A percentile compares a stretch with the other conserved stretches of the same genome.
Conservation (phyloP, 1,284 basidiomycete species). For the Melampsora larici-populina region DNA sequence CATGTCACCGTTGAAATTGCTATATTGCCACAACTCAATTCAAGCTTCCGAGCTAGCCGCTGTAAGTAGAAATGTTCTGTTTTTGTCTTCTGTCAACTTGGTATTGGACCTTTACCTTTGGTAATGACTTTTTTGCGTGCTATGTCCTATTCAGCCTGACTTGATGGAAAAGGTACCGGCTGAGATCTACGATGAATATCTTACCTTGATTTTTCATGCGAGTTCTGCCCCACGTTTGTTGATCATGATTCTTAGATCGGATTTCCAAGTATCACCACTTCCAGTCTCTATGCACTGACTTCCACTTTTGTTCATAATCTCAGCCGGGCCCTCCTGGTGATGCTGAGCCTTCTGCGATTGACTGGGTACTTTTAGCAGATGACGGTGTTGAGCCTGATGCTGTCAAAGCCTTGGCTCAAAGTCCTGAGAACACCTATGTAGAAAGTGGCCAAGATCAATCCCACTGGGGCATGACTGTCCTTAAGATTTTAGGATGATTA, state of each 20-base stretch:
- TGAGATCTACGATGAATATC: constrained; percentile 53
- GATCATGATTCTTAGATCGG: not conserved
- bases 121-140: not conserved
- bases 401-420: constrained; percentile 50
- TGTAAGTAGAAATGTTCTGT: constrained; percentile 9
- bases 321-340: constrained; percentile 57
- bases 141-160: constrained; percentile 50
- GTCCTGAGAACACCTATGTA: constrained; percentile 47
- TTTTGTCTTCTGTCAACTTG: not conserved
- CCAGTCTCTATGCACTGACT: not conserved
- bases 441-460: constrained; percentile 46
- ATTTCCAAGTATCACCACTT: too few relatives aligned
- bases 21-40: constrained; percentile 53
- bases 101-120: not conserved
- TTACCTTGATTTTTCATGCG: constrained; percentile 57
- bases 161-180: constrained; percentile 56
- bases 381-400: constrained; percentile 52
- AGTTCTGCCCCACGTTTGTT: not conserved
- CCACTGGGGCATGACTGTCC: constrained; percentile 57
- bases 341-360: constrained; percentile 57
- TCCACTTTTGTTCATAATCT: not conserved
- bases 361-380: constrained; percentile 57
- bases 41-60: constrained; percentile 52
- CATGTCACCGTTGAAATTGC: constrained; percentile 56
- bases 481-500: too few relatives aligned